Evolutionary conservation across 768 basidiomycete species (phyloP), one percentile per base, ranked within the genome.

Genomic region (Mycena belliarum): DNA sequence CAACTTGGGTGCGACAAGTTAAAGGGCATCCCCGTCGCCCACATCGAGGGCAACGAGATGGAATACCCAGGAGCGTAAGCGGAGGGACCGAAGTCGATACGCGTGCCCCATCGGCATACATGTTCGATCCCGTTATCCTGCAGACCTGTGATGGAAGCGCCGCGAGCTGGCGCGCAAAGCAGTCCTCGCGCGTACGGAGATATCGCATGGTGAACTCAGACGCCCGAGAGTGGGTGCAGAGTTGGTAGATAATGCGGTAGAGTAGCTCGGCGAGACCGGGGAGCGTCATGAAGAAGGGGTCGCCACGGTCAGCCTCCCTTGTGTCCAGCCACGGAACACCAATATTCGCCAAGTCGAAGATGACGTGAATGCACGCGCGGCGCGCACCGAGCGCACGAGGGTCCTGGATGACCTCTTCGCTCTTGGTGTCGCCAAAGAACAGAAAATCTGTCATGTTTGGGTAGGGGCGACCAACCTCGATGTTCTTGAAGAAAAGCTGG

Each of bases 391-490:
- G 78, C 6, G 90, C 90, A 65, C 85, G 84, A 2, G 91, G 91
- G 67, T 92, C 90, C 64, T 91, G 86, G 28, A 93, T 86, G 54
- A 83, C 82, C 54, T 87, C 77, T 25, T 87, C 83, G 9, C 75
- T 74, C n/a, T 77, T 77, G 2, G 78, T 70, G 4, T 80, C 76
- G 21, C 91, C 89, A 65, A 95, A 91, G 21, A 97, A 79, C 12
- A 98, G 75, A 73, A 92, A 91, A 72, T 97, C 94, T 0, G 90
- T 89, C 20, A 96, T 67, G 65, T 95, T 97, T 7, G 95, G 94
- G 63, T 85, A 91, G 0, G 83, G 72, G 10, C 81, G 73, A 42
- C 76, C 79, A 0, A 73, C 69, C n/a, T 81, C 75, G 0, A 94
- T 94, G 57, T 88, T 90, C 55, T 84, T 84, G 40, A 93, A 83